Evolutionary conservation across 2,329 filamentous ascomycete species (phyloP), one percentile per base, ranked within the genome.

Genomic region (Calonectria naviculata): DNA sequence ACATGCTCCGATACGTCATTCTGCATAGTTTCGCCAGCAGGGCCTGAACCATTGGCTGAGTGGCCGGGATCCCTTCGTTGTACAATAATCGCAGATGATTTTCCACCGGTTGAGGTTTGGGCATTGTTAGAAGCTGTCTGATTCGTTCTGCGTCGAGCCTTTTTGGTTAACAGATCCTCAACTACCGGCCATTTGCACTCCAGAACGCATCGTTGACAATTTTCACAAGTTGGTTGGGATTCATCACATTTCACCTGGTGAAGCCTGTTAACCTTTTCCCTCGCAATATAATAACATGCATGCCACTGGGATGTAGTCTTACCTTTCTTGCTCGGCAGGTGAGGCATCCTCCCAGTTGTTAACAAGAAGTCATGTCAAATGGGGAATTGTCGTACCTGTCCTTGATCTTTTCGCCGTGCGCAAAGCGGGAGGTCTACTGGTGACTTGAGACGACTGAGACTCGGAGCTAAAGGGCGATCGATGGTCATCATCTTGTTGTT

Each of bases 111-210:
- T 9, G 36, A 10, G 1, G 38, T 17, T 5, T 13, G 28, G n/a
- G 41, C 4, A 34, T 21, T 31, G 5, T 12, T 31, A 34, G 28
- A 26, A 7, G 24, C 7, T 26, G 42, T 19, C 6, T 15, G 52
- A 2, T 58, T 60, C 6, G 41, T 61, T 38, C 42, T 49, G 4
- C 42, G 52, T 19, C 65, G 52, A 38, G 65, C 41, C n/a, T 38
- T 60, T 21, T n/a, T 49, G 10, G 52, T 26, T 26, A 38, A 38
- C 21, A 67, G 29, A 17, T 61, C 42, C 65, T 67, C 52, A 38
- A 67, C 31, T 5, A 61, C 65, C 12, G 65, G 65, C 65, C 65
- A 67, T 24, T 38, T 67, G 65, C 65, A 67, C 42, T 58, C 65
- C 4, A 67, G 4, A 31, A 67, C 26, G 24, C 54, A 60, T n/a